Percentiles rank a stretch among this genome's conserved stretches.
phyloP scores from a whole-genome alignment of 208 protist genomes.

The Leishmania guyanensis region DNA sequence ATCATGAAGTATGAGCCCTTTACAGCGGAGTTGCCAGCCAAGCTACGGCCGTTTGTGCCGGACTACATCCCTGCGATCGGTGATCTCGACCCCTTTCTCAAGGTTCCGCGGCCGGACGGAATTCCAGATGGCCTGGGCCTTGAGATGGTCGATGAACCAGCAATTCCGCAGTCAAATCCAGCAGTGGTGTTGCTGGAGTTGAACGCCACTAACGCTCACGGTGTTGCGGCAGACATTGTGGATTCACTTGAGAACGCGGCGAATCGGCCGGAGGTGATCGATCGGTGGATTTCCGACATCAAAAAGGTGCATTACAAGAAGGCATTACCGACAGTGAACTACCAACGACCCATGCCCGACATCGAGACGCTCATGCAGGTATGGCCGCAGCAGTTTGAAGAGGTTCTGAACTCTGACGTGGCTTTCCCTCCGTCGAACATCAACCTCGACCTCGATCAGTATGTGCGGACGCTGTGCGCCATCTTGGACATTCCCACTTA shows the following conservation, averaged over 20 bases:
- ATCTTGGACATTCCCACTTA: conserved; percentile 98
- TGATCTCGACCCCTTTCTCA: conserved; percentile 97
- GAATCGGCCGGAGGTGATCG: conserved; percentile 94
- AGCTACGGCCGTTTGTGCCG: conserved; percentile 97
- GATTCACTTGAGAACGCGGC: conserved; percentile 95
- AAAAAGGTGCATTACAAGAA: conserved; percentile 96
- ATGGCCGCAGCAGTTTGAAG: conserved; percentile 95
- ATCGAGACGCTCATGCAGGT: conserved; percentile 96
- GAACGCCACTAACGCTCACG: conserved; percentile 82
- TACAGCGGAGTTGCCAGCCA: conserved; percentile 93
- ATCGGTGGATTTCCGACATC: conserved; percentile 95
- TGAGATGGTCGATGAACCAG: conserved; percentile 96
- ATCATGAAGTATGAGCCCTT: conserved; percentile 95
- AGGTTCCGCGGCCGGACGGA: conserved; percentile 79
- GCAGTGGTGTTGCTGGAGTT: conserved; percentile 92
- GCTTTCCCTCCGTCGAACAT: conserved; percentile 91
- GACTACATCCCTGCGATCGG: conserved; percentile 98
- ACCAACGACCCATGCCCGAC: conserved; percentile 97
- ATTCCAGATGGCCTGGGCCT: conserved; percentile 91
- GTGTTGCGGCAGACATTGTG: conserved; percentile 74
- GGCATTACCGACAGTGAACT: conserved; percentile 94
- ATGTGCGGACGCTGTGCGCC: conserved; percentile 94
- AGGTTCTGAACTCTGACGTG: conserved; percentile 90
- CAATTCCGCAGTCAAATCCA: conserved; percentile 95
- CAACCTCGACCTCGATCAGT: conserved; percentile 94